Percentiles rank a stretch among this genome's conserved stretches.
These are phyloP conservation scores for Xylaria arbuscula DNA, from an alignment of 2,329 filamentous ascomycete species.

Conservation along the genomic window DNA sequence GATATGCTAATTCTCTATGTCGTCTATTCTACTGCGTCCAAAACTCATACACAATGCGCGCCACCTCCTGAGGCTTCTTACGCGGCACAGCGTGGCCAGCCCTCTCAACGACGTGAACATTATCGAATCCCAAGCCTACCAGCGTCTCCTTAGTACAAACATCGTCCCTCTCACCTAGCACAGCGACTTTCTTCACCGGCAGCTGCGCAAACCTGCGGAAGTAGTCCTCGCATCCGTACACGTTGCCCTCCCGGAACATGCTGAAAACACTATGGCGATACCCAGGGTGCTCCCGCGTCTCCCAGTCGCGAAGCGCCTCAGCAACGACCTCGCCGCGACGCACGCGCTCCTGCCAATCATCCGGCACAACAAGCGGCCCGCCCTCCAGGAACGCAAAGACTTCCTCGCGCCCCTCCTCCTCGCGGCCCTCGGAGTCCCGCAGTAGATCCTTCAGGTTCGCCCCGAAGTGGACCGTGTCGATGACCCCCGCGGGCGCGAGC, in stretches of 20 bases:
- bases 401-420: conserved; percentile 19
- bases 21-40: conserved; percentile 24
- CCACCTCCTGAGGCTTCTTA: conserved; percentile 19
- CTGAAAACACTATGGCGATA: conserved; percentile 29
- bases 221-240: conserved; percentile 28
- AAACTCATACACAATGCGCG: conserved; percentile 24
- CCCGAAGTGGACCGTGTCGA: conserved; percentile 12
- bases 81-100: conserved; percentile 27
- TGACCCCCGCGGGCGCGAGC: conserved; percentile 27
- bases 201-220: conserved; percentile 31
- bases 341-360: conserved; percentile 28
- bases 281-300: conserved; percentile 27
- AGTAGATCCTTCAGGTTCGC: conserved; percentile 8
- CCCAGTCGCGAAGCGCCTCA: conserved; percentile 30
- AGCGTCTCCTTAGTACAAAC: conserved; percentile 17
- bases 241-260: conserved; percentile 27
- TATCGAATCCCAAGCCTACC: conserved; percentile 14
- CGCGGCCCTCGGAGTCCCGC: conserved; percentile 11
- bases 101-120: conserved; percentile 17
- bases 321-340: conserved; percentile 31
- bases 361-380: conserved; percentile 30
- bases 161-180: conserved; percentile 23
- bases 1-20: not conserved
- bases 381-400: conserved; percentile 29
- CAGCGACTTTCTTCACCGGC: conserved; percentile 19